Percentiles rank a stretch among this genome's conserved stretches.
These are phyloP conservation scores for Jamesozyma spencerorum DNA, from an alignment of 805 yeast genomes.

Conservation along the genomic window DNA sequence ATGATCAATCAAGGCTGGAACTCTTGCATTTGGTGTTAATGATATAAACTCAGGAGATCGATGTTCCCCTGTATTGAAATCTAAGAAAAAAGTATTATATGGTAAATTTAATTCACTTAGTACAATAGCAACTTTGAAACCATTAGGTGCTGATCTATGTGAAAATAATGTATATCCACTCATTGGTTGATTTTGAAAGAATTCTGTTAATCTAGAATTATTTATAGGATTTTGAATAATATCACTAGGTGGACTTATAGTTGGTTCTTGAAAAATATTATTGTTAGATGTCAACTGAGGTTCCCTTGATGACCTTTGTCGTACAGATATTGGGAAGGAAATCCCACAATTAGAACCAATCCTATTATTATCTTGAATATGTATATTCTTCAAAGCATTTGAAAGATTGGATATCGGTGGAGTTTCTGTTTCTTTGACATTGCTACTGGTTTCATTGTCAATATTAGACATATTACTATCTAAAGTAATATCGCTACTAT, in stretches of 20 bases:
- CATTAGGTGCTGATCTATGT: constrained; percentile 90
- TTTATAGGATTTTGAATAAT: constrained; percentile 31
- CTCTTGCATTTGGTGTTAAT: constrained; percentile 93
- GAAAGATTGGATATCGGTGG: constrained; percentile 29
- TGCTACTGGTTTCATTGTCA: neutral
- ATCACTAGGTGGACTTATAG: constrained; percentile 34
- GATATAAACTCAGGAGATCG: constrained; percentile 87
- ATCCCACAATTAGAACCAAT: constrained; percentile 5
- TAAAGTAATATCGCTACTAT: neutral
- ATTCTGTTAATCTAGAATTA: constrained; percentile 55
- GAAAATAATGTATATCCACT: constrained; percentile 77
- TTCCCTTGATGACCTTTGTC: neutral
- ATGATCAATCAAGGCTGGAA: constrained; percentile 90
- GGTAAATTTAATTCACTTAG: constrained; percentile 72
- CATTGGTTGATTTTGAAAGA: constrained; percentile 65
- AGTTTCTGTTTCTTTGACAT: neutral
- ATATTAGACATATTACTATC: constrained; percentile 1
- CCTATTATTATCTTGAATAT: constrained; percentile 20
- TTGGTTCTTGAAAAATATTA: constrained; percentile 17
- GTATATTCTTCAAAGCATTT: constrained; percentile 30
- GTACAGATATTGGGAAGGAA: neutral
- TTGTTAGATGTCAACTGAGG: constrained; percentile 1
- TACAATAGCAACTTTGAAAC: constrained; percentile 89
- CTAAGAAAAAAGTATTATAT: constrained; percentile 75
- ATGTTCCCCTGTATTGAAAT: constrained; percentile 83